phyloP scores from a whole-genome alignment of 2,329 filamentous ascomycete species.

The Gnomoniopsis smithogilvyi region DNA sequence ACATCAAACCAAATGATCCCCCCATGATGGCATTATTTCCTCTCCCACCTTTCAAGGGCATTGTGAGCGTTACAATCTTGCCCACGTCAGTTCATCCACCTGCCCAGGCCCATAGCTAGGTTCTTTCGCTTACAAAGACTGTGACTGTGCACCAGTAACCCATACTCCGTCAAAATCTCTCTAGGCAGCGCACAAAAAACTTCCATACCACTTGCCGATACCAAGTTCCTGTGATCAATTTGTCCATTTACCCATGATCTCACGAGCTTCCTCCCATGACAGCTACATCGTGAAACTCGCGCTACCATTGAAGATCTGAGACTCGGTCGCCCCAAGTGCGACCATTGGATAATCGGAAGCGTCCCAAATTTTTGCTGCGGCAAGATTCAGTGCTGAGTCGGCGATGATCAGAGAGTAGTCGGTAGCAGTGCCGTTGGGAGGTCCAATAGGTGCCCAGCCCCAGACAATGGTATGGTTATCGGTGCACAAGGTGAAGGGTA shows the following conservation, averaged over 20 bases:
- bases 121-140: too few species aligned
- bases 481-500: not conserved
- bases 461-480: not conserved
- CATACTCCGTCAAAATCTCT: too few species aligned
- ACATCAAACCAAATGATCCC: too few species aligned
- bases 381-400: not conserved
- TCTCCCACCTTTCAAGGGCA: too few species aligned
- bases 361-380: conserved; percentile 1
- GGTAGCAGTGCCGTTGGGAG: not conserved
- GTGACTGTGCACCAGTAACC: too few species aligned
- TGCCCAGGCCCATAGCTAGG: too few species aligned
- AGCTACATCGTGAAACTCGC: not conserved
- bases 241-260: not conserved
- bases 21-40: too few species aligned
- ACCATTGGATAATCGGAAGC: not conserved
- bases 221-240: not conserved
- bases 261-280: not conserved
- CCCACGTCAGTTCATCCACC: too few species aligned
- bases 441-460: not conserved
- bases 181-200: too few species aligned
- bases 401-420: conserved; percentile 1
- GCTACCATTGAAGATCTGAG: not conserved
- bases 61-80: too few species aligned
- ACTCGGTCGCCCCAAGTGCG: not conserved
- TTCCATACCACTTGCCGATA: too few species aligned